phyloP scores from a whole-genome alignment of 352 stramenopile species.

The Globisporangium cederbergense region DNA sequence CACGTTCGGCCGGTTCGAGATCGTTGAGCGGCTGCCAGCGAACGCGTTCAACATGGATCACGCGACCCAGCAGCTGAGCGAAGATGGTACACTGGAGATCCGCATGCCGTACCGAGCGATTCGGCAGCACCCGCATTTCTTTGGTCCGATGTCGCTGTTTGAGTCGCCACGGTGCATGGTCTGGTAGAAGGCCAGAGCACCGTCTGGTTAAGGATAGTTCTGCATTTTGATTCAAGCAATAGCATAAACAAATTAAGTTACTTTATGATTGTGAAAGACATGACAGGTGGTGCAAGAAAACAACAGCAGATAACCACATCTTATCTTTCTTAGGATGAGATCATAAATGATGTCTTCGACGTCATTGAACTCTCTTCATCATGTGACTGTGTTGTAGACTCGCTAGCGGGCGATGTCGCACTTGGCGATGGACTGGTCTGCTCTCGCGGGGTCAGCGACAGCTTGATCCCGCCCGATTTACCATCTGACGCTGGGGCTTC shows the following conservation, averaged over 20 bases:
- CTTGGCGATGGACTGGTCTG: background rate
- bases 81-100: constrained; percentile 53
- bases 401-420: background rate
- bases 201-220: too few relatives aligned
- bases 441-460: constrained; percentile 1
- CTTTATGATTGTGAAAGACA: too few relatives aligned
- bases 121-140: background rate
- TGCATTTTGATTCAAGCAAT: too few relatives aligned
- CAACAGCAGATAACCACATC: too few relatives aligned
- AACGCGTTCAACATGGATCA: constrained; percentile 29
- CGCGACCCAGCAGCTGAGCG: constrained; percentile 42
- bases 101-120: constrained; percentile 38
- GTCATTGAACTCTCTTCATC: background rate
- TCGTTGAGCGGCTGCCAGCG: too few relatives aligned
- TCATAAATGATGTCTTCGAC: too few relatives aligned
- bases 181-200: background rate
- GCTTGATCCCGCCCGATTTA: constrained; percentile 8
- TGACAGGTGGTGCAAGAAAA: too few relatives aligned
- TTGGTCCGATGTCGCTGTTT: background rate
- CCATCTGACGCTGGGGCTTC: background rate
- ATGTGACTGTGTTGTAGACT: background rate
- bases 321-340: too few relatives aligned
- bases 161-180: constrained; percentile 2
- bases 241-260: too few relatives aligned
- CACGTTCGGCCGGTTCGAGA: too few relatives aligned